Percentiles rank a stretch among this genome's conserved stretches.
Conservation (phyloP, 345 rosid species). For the Corymbia maculata region DNA sequence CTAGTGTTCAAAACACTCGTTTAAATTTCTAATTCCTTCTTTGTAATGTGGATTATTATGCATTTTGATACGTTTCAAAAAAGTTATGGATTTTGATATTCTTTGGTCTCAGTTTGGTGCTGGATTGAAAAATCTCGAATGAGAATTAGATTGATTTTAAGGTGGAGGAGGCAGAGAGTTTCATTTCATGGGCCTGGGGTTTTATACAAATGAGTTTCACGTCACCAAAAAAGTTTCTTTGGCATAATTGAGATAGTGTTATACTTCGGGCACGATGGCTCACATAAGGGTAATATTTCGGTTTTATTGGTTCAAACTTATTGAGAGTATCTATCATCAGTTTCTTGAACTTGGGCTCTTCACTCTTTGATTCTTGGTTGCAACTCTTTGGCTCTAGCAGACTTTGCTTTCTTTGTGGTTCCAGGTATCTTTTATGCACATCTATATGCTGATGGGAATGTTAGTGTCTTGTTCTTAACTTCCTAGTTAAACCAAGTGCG, state of each 20-base stretch:
- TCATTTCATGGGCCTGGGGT: neutral
- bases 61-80: neutral
- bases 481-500: neutral
- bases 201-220: neutral
- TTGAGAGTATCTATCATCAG: neutral
- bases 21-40: neutral
- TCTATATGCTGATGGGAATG: neutral
- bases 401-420: neutral
- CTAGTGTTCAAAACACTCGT: neutral
- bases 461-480: neutral
- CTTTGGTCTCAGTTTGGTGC: neutral
- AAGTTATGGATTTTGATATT: neutral
- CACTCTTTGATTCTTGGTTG: neutral
- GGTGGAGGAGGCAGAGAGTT: neutral
- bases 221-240: neutral
- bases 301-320: neutral
- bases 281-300: neutral
- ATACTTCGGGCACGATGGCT: neutral
- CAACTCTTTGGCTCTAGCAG: too few relatives aligned
- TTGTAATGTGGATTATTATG: neutral
- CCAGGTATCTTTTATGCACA: neutral
- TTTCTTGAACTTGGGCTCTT: neutral
- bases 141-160: neutral
- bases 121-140: neutral
- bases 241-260: neutral